Conservation (phyloP, 306 rosid genomes). For the Ceratonia siliqua region DNA sequence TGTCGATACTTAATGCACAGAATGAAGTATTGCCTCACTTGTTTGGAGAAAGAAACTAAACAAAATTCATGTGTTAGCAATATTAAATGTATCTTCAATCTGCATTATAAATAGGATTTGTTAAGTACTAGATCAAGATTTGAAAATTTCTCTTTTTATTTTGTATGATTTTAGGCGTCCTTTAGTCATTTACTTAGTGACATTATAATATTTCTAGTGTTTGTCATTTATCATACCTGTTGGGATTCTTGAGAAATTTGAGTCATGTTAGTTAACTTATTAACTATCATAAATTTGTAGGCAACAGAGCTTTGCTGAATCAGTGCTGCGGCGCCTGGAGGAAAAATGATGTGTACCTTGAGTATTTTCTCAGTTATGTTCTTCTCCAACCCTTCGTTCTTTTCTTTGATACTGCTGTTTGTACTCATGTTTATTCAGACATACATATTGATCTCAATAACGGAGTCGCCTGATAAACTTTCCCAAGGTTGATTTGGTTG, state of each 20-base stretch:
- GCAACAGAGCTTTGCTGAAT: constrained; percentile 90
- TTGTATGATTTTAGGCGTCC: background rate
- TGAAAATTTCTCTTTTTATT: background rate
- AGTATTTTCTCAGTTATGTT: constrained; percentile 14
- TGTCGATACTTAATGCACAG: background rate
- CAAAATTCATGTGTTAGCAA: background rate
- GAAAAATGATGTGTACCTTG: constrained; percentile 50
- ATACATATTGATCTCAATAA: constrained; percentile 11
- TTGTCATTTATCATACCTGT: background rate
- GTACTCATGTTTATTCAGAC: constrained; percentile 13
- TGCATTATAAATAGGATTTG: background rate
- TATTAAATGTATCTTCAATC: background rate
- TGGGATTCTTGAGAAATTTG: constrained; percentile 1
- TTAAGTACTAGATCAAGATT: background rate
- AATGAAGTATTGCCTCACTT: background rate
- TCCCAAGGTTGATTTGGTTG: background rate
- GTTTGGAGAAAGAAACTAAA: background rate
- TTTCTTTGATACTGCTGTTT: background rate
- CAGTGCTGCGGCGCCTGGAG: constrained; percentile 75
- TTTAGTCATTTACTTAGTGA: background rate
- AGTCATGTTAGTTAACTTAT: constrained; percentile 8
- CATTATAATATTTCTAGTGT: background rate
- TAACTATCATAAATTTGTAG: constrained; percentile 47
- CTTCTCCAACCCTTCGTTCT: background rate
- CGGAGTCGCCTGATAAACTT: background rate